Evolutionary conservation across 768 basidiomycete species (phyloP), one percentile per base, ranked within the genome.

Genomic region (Boletellus emodensis): DNA sequence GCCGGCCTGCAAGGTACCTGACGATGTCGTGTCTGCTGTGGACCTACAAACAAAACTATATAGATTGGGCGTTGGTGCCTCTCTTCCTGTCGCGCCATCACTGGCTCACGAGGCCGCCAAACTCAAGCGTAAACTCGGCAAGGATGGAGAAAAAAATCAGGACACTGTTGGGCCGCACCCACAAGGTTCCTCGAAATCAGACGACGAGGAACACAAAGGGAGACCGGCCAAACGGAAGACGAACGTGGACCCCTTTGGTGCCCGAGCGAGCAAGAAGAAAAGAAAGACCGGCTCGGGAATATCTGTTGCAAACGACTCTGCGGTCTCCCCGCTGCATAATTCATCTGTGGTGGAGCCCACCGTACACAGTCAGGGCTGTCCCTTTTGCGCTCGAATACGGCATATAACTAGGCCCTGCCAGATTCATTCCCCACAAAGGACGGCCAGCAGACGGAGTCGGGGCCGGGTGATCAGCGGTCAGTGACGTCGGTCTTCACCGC

Each of bases 51-150:
- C 59, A 42, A 54, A 38, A 52, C 36, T 35, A 22, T 44, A 33
- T 17, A 91, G 89, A 58, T 71, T 91, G 49, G 89, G 89, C 48
- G 86, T 91, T 8, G 89, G 89, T 20, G 85, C 86, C 32, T 61
- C 78, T 26, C 69, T 82, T 20, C 79, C 85, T 26, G 79, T 78
- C 44, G 64, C 59, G n/a, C 52, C 75, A 26, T 68, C 57, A 44
- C 56, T 73, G 33, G 71, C 74, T 35, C 75, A 79, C 35, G 87
- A 87, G 48, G 71, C 75, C n/a, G 78, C 77, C 15, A 79, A 79
- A 54, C 73, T 91, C 17, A 84, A 81, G 62, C 74, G 75, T 47
- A 81, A 77, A 59, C 74, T 91, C 2, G 60, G 72, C 11, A 81
- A 75, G 34, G 70, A 71, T 47, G 65, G 71, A 6, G 74, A 75